Conservation (phyloP, 495 filamentous ascomycete species). For the Penicillium robsamsonii region DNA sequence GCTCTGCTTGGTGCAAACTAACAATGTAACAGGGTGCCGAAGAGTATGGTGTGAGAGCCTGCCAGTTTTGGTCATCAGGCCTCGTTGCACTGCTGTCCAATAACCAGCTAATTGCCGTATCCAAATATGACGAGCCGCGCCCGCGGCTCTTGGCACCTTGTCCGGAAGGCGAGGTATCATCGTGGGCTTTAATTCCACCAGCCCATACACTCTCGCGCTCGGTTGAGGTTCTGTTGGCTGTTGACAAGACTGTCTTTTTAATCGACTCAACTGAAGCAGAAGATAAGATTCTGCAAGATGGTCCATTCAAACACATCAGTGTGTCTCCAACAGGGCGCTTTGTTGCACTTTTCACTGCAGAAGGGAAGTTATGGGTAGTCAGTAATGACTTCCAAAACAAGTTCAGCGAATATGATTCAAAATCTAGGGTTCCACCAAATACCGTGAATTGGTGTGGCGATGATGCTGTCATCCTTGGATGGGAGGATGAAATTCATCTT, state of each 20-base stretch:
- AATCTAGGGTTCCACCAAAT: constrained; percentile 78
- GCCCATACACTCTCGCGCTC: constrained; percentile 89
- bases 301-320: constrained; percentile 85
- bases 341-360: constrained; percentile 78
- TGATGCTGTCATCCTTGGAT: constrained; percentile 88
- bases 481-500: constrained; percentile 98
- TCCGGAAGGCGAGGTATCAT: constrained; percentile 74
- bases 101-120: constrained; percentile 82
- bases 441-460: constrained; percentile 96
- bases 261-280: constrained; percentile 87
- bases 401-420: constrained; percentile 87
- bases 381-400: constrained; percentile 91
- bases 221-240: constrained; percentile 88
- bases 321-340: constrained; percentile 90
- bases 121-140: constrained; percentile 85
- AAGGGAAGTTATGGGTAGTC: constrained; percentile 89
- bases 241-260: constrained; percentile 78
- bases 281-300: constrained; percentile 84
- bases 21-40: constrained; percentile 63
- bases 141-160: constrained; percentile 77
- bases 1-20: constrained; percentile 4
- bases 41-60: constrained; percentile 79
- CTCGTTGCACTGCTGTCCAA: constrained; percentile 92
- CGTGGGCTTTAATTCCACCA: constrained; percentile 88
- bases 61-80: constrained; percentile 86